These are phyloP conservation scores for Nannochloropsis oceanica DNA, from an alignment of 108 stramenopile species.

Conservation along the genomic window DNA sequence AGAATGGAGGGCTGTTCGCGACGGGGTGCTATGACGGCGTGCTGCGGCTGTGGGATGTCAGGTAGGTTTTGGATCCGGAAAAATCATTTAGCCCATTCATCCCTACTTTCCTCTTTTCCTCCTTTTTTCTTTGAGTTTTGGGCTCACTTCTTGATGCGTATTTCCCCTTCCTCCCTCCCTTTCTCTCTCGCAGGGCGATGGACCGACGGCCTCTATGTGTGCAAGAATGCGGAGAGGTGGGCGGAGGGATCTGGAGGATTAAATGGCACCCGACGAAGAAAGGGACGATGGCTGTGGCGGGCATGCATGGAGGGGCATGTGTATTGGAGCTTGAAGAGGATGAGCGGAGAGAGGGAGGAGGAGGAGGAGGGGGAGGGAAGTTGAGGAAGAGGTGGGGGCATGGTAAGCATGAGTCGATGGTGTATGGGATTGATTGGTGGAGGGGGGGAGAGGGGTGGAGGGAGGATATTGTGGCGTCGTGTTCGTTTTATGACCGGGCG, in stretches of 20 bases:
- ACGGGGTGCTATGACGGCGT: neutral
- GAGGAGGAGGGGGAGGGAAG: neutral
- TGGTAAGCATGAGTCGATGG: constrained; percentile 24
- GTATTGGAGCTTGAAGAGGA: constrained; percentile 1
- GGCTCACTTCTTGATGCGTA: too few species aligned
- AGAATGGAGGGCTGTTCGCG: neutral
- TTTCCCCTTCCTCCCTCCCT: too few species aligned
- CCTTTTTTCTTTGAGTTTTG: too few species aligned
- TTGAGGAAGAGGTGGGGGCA: neutral
- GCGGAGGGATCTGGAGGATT: constrained; percentile 21
- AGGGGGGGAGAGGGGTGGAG: neutral
- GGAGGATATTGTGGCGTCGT: constrained; percentile 3
- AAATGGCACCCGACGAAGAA: constrained; percentile 17
- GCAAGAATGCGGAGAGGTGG: neutral
- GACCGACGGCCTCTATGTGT: neutral
- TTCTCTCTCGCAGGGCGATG: neutral
- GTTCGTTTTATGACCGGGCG: constrained; percentile 23
- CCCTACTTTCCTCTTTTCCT: too few species aligned
- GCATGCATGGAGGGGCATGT: constrained; percentile 25
- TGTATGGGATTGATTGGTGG: constrained; percentile 31
- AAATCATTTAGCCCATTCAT: too few species aligned
- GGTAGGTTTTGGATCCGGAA: too few species aligned
- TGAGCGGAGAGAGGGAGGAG: neutral
- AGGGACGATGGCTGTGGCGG: constrained; percentile 5
- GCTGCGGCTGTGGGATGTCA: neutral